Conservation (phyloP, 257 asterid species). For the Penstemon eatonii region DNA sequence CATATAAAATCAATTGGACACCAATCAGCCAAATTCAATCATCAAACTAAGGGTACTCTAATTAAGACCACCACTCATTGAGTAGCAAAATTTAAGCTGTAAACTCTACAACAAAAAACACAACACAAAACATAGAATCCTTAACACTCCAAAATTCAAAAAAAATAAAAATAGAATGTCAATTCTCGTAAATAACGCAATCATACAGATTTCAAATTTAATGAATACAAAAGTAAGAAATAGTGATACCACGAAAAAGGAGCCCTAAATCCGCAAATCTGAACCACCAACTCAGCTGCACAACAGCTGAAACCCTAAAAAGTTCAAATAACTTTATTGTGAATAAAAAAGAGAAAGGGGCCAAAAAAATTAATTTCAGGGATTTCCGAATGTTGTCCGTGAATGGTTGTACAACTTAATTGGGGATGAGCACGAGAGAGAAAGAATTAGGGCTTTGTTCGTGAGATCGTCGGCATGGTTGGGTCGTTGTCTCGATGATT, state of each 20-base stretch:
- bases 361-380: conserved; percentile 11
- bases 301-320: conserved; percentile 29
- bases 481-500: conserved; percentile 45
- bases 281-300: conserved; percentile 39
- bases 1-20: background rate
- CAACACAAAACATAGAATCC: conserved; percentile 5
- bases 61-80: background rate
- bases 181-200: background rate
- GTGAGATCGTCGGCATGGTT: conserved; percentile 50
- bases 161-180: background rate
- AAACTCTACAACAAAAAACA: background rate
- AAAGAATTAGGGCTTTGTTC: conserved; percentile 43
- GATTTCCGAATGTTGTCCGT: conserved; percentile 10
- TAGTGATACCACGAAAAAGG: conserved; percentile 28
- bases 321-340: conserved; percentile 22
- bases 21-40: background rate
- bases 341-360: conserved; percentile 6
- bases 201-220: background rate
- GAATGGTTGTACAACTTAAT: background rate
- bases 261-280: conserved; percentile 26
- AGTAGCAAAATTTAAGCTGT: background rate
- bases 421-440: conserved; percentile 25
- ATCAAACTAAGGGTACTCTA: conserved; percentile 3
- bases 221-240: conserved; percentile 3
- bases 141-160: conserved; percentile 4